phyloP scores from a whole-genome alignment of 2,329 filamentous ascomycete species.

The Raffaelea arxii region DNA sequence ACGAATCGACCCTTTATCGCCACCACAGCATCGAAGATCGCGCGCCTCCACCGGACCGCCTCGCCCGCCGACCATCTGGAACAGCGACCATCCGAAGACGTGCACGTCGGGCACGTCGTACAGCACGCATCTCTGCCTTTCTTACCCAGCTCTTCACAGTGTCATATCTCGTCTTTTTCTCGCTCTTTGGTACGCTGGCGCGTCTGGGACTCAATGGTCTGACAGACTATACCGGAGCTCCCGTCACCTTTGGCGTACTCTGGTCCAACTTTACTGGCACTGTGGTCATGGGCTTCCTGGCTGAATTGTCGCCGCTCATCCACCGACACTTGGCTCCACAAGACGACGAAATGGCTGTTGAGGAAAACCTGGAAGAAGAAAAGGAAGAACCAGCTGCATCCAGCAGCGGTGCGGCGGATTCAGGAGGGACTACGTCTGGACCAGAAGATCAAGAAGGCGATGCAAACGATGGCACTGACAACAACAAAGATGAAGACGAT shows the following conservation, averaged over 20 bases:
- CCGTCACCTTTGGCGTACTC: conserved; percentile 61
- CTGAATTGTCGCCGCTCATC: conserved; percentile 1
- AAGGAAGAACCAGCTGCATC: neutral
- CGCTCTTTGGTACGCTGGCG: conserved; percentile 73
- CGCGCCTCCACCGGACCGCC: neutral
- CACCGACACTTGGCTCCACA: neutral
- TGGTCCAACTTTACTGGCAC: conserved; percentile 85
- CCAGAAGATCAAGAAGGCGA: neutral
- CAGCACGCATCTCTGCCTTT: conserved; percentile 22
- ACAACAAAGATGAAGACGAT: conserved; percentile 77
- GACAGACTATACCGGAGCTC: conserved; percentile 70
- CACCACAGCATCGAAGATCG: conserved; percentile 29
- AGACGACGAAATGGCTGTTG: conserved; percentile 14
- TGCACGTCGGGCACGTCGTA: neutral
- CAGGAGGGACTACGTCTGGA: neutral
- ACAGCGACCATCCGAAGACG: neutral
- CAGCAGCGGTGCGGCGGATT: neutral
- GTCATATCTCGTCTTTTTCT: conserved; percentile 77
- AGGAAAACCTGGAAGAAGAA: conserved; percentile 11
- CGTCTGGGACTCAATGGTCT: conserved; percentile 71
- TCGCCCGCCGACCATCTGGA: neutral
- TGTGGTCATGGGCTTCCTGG: conserved; percentile 72
- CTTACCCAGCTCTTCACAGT: conserved; percentile 59
- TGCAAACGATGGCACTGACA: conserved; percentile 10
- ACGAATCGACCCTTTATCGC: conserved; percentile 24